These are phyloP conservation scores for Sarocladium strictum DNA, from an alignment of 2,329 filamentous ascomycete genomes.

Conservation along the genomic window DNA sequence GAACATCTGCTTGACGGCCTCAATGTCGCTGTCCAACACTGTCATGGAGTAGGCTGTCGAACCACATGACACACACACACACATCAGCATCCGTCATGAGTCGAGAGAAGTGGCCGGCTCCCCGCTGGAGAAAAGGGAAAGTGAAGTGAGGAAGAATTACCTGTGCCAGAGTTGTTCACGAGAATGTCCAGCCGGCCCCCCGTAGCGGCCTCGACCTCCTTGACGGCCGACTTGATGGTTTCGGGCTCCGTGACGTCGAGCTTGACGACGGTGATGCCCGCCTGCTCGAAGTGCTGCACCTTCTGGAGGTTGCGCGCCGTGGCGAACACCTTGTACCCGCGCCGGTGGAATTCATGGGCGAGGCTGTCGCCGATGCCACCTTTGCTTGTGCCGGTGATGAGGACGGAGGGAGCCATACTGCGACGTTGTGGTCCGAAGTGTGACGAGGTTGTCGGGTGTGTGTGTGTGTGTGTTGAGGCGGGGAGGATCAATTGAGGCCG, in stretches of 20 bases:
- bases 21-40: constrained; percentile 27
- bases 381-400: constrained; percentile 32
- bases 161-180: constrained; percentile 26
- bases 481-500: no score
- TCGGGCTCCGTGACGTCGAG: constrained; percentile 31
- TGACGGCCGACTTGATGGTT: constrained; percentile 19
- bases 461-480: no score
- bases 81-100: no score
- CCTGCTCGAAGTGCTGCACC: no score
- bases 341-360: constrained; percentile 27
- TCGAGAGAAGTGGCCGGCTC: no score
- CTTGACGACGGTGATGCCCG: constrained; percentile 27
- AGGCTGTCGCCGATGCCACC: constrained; percentile 34
- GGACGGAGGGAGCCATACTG: no score
- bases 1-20: constrained; percentile 26
- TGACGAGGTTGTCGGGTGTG: no score
- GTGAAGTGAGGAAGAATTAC: no score
- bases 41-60: no score
- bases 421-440: no score
- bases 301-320: constrained; percentile 28
- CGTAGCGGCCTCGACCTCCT: neutral
- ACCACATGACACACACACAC: no score
- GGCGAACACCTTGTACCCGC: constrained; percentile 31
- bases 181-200: constrained; percentile 17
- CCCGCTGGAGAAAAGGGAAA: no score